Conservation (phyloP, 371 early-diverging fungal species). For the Lichtheimia corymbifera region DNA sequence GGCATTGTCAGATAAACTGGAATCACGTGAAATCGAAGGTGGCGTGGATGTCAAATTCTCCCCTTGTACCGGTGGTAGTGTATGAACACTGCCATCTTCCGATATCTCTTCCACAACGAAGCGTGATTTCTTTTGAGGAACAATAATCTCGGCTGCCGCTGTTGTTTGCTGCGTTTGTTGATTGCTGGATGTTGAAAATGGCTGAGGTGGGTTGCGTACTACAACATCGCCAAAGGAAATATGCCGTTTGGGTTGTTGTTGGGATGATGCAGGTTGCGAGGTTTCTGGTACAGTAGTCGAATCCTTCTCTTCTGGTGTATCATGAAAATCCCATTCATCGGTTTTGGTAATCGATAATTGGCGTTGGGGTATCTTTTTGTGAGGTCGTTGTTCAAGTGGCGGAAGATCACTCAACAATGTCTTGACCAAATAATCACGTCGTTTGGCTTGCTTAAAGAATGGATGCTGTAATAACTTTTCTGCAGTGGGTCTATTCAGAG, state of each 20-base stretch:
- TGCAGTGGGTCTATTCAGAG: slow-evolving; percentile 63
- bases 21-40: background rate
- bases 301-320: slow-evolving; percentile 25
- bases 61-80: background rate
- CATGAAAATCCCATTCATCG: slow-evolving; percentile 50
- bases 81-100: background rate
- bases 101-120: slow-evolving; percentile 45
- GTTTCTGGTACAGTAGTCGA: background rate
- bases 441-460: slow-evolving; percentile 80
- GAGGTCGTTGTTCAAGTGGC: slow-evolving; percentile 64
- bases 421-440: slow-evolving; percentile 65
- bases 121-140: slow-evolving; percentile 33
- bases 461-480: slow-evolving; percentile 77
- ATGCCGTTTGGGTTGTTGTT: slow-evolving; percentile 15
- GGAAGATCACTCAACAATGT: slow-evolving; percentile 65
- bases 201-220: slow-evolving; percentile 20
- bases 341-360: slow-evolving; percentile 23
- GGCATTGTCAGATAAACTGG: background rate
- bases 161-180: background rate
- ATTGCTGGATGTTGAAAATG: background rate
- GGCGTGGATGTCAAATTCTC: background rate
- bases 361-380: slow-evolving; percentile 36
- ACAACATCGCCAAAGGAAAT: slow-evolving; percentile 33
- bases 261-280: background rate
- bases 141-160: slow-evolving; percentile 3